Evolutionary conservation across 2,329 filamentous ascomycete species (phyloP).

Genomic region (Aspergillus brasiliensis): DNA sequence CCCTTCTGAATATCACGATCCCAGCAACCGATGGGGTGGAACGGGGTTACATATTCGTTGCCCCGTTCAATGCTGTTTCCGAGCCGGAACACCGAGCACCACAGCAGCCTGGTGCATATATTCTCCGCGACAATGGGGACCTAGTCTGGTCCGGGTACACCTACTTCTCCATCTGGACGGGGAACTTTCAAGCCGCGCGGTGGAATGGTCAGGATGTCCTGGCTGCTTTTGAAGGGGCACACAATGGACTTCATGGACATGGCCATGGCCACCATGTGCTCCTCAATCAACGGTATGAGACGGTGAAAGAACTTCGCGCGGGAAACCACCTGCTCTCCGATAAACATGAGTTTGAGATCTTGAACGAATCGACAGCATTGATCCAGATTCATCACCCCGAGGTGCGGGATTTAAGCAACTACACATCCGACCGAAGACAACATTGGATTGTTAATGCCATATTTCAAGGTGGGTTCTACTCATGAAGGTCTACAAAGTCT

Average conservation of each 20-base stretch:
- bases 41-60: slow-evolving; percentile 34
- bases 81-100: slow-evolving; percentile 30
- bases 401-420: neutral
- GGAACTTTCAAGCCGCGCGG: slow-evolving; percentile 50
- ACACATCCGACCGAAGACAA: neutral
- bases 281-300: slow-evolving; percentile 55
- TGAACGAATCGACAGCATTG: neutral
- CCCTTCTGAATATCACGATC: slow-evolving; percentile 30
- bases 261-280: slow-evolving; percentile 55
- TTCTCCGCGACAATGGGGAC: slow-evolving; percentile 54
- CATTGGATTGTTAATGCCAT: neutral
- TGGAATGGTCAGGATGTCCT: slow-evolving; percentile 54
- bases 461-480: neutral
- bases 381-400: neutral
- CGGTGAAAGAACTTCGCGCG: slow-evolving; percentile 52
- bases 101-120: slow-evolving; percentile 54
- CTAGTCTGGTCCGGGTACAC: slow-evolving; percentile 58
- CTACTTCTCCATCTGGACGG: slow-evolving; percentile 51
- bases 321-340: neutral
- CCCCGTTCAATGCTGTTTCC: slow-evolving; percentile 24
- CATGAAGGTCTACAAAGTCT: neutral
- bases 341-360: slow-evolving; percentile 1
- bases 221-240: slow-evolving; percentile 54
- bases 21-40: slow-evolving; percentile 26
- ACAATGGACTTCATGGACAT: slow-evolving; percentile 51